These are phyloP conservation scores for Trichoderma brevicompactum DNA, from an alignment of 2,329 filamentous ascomycete genomes.

Conservation along the genomic window DNA sequence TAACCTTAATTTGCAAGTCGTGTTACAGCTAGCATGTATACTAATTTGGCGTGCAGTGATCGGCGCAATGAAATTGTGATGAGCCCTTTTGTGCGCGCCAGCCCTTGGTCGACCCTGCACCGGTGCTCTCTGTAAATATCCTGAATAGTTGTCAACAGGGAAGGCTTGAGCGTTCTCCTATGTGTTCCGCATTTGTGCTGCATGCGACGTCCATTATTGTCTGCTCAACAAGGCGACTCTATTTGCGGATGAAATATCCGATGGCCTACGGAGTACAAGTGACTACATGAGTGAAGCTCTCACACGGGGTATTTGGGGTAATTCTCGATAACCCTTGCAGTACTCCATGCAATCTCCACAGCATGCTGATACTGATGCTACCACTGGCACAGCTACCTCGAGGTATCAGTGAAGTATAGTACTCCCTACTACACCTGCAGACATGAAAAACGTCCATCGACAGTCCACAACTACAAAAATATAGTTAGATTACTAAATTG, in stretches of 20 bases:
- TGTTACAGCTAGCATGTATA: constrained; percentile 10
- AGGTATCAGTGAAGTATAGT: too few relatives aligned
- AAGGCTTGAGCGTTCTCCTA: too few relatives aligned
- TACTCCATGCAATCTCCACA: neutral
- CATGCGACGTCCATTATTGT: neutral
- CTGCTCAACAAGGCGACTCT: neutral
- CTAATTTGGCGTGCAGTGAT: constrained; percentile 21
- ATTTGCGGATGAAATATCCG: neutral
- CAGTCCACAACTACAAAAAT: too few relatives aligned
- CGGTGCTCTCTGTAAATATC: neutral
- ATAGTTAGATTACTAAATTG: neutral
- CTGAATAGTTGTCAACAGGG: neutral
- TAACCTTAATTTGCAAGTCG: constrained; percentile 5
- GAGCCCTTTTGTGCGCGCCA: constrained; percentile 20
- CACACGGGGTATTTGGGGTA: too few relatives aligned
- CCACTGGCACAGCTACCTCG: too few relatives aligned
- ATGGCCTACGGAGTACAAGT: neutral
- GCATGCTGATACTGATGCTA: neutral
- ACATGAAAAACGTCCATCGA: too few relatives aligned
- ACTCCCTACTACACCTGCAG: neutral
- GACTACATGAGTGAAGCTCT: too few relatives aligned
- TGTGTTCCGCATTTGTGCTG: too few relatives aligned
- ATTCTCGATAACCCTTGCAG: too few relatives aligned
- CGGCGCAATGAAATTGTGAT: constrained; percentile 23
- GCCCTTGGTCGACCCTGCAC: neutral